Evolutionary conservation across 768 basidiomycete species (phyloP), one percentile per base, ranked within the genome.

Genomic region (Rhodotorula sphaerocarpa): DNA sequence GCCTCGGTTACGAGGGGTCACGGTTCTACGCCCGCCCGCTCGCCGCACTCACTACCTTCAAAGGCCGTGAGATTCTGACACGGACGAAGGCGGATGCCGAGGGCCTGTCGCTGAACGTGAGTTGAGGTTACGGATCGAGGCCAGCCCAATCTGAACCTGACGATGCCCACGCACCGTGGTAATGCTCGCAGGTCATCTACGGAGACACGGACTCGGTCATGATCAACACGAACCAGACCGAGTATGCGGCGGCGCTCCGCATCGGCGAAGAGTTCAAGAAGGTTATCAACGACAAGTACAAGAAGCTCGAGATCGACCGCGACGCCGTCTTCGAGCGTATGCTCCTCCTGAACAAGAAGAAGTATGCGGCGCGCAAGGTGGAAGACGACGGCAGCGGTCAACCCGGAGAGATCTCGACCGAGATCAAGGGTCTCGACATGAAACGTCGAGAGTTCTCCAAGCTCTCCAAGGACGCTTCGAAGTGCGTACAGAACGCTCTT

Each of bases 201-300:
- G 95, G 95, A 67, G 95, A 99, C 73, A 99, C 95, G 0, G 95
- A 99, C 75, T 99, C 95, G 0, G 88, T 99, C 57, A 96, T 99
- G 75, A 87, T 99, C 69, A 97, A 99, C 76, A 91, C 95, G 6
- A 90, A 91, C 70, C 88, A 87, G 33, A 86, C 84, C 0, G 88
- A 91, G 46, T 82, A 92, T 30, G 81, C 84, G 0, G 87, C 93
- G 50, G 95, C 95, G 3, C 79, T 93, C 54, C 87, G 86, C 77
- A 95, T 93, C 57, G 91, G 93, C 3, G 82, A 82, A 7, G 83
- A 86, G 43, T 87, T 99, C 81, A 97, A 97, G 78, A 91, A 90
- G 74, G 85, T 86, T 9, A 92, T 97, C 71, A 99, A 99, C 72
- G 90, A 97, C 61, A 83, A 87, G 25, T 97, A 96, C 78, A 88